These are phyloP conservation scores for Pyrenula massariospora DNA, from an alignment of 495 filamentous ascomycete genomes.

Conservation along the genomic window DNA sequence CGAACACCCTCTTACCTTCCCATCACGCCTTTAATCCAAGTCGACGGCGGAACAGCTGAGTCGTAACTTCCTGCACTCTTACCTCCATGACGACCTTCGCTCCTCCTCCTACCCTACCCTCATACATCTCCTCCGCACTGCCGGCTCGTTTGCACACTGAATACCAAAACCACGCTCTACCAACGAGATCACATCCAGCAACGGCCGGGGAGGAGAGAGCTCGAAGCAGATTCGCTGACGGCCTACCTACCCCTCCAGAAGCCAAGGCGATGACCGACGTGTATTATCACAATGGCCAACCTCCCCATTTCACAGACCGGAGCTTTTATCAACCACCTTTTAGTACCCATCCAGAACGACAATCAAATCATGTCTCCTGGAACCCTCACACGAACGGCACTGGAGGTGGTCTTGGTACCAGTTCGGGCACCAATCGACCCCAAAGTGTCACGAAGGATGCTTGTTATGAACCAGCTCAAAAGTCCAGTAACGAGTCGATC, in stretches of 20 bases:
- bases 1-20: neutral
- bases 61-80: conserved; percentile 9
- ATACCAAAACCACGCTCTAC: conserved; percentile 6
- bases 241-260: conserved; percentile 37
- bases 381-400: neutral
- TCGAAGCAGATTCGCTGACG: conserved; percentile 10
- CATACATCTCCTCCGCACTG: conserved; percentile 1
- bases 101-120: conserved; percentile 11
- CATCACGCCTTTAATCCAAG: no score
- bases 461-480: conserved; percentile 10
- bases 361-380: neutral
- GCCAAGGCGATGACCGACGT: conserved; percentile 36
- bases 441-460: neutral
- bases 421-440: neutral
- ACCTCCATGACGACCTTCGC: conserved; percentile 13
- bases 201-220: neutral
- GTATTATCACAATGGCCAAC: conserved; percentile 27
- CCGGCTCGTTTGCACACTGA: conserved; percentile 4
- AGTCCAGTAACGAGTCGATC: conserved; percentile 30
- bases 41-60: neutral
- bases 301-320: conserved; percentile 5
- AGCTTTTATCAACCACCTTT: conserved; percentile 2
- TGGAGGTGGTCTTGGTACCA: neutral
- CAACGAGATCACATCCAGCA: conserved; percentile 1
- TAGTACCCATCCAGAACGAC: neutral